phyloP scores from a whole-genome alignment of 495 filamentous ascomycete genomes.

The Cladorrhinum samala region DNA sequence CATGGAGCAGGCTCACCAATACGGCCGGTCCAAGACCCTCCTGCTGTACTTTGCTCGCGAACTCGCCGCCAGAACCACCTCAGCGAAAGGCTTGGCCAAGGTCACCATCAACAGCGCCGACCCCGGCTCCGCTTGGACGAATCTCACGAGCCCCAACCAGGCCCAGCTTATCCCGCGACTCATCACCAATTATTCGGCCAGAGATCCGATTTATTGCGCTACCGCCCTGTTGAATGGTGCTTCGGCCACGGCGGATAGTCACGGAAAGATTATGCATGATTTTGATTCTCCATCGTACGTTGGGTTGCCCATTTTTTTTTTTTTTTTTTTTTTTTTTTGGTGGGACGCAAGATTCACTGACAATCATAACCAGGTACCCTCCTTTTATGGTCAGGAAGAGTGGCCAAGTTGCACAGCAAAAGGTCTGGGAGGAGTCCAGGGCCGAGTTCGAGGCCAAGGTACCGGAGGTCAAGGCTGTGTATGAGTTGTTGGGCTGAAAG shows the following conservation, averaged over 20 bases:
- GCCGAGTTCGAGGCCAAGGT: conserved; percentile 18
- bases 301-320: too few relatives aligned
- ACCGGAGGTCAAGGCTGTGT: conserved; percentile 17
- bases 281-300: conserved; percentile 15
- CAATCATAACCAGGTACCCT: conserved; percentile 11
- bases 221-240: conserved; percentile 16
- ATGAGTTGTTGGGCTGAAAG: conserved; percentile 8
- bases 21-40: conserved; percentile 22
- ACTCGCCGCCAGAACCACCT: conserved; percentile 9
- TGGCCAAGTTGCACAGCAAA: conserved; percentile 13
- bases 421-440: conserved; percentile 21
- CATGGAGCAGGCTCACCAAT: conserved; percentile 20
- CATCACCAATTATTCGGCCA: conserved; percentile 17
- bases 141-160: conserved; percentile 12
- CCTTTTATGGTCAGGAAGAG: conserved; percentile 21
- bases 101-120: conserved; percentile 23
- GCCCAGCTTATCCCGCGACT: conserved; percentile 14
- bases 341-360: neutral
- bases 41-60: conserved; percentile 23
- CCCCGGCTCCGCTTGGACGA: conserved; percentile 18
- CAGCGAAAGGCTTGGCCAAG: neutral
- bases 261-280: conserved; percentile 20
- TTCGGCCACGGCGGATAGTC: conserved; percentile 8
- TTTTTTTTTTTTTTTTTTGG: neutral
- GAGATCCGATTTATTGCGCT: conserved; percentile 12